These are phyloP conservation scores for Pyricularia pennisetigena DNA, from an alignment of 2,329 filamentous ascomycete genomes.

Conservation along the genomic window DNA sequence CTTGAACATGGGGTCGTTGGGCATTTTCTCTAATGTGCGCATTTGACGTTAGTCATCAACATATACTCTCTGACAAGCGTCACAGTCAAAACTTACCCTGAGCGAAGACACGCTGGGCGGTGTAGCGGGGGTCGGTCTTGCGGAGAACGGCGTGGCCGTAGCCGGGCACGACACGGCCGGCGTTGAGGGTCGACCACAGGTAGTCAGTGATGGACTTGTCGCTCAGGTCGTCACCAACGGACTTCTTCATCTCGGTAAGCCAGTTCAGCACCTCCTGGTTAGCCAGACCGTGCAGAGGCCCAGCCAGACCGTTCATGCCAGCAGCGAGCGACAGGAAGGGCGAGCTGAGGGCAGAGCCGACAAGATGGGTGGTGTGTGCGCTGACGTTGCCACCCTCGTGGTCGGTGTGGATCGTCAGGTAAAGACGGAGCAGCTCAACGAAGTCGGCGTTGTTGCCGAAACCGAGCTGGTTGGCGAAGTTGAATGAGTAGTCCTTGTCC, in stretches of 20 bases:
- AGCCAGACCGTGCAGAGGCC: conserved; percentile 95
- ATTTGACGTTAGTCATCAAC: conserved; percentile 17
- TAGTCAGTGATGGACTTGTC: conserved; percentile 97
- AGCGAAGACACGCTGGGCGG: conserved; percentile 94
- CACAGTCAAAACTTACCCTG: conserved; percentile 34
- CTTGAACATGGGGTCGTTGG: conserved; percentile 99
- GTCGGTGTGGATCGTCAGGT: conserved; percentile 99
- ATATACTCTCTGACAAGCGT: not conserved
- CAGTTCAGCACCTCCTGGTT: conserved; percentile 99
- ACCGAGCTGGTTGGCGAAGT: conserved; percentile 98
- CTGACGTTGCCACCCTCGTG: conserved; percentile 99
- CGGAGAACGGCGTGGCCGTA: conserved; percentile 98
- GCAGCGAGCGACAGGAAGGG: conserved; percentile 94
- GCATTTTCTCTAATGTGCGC: conserved; percentile 56
- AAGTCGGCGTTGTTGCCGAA: conserved; percentile 95
- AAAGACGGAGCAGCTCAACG: conserved; percentile 94
- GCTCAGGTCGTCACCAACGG: conserved; percentile 85
- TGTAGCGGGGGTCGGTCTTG: conserved; percentile 99
- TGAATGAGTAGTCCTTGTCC: conserved; percentile 99
- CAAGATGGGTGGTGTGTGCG: conserved; percentile 97
- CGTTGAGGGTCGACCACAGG: conserved; percentile 95
- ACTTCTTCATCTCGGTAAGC: conserved; percentile 98
- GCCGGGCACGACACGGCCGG: conserved; percentile 90
- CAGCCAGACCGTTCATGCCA: conserved; percentile 95
- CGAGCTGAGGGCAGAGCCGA: conserved; percentile 92